A percentile compares a stretch with the other conserved stretches of the same genome.
phyloP scores from a whole-genome alignment of 2,329 filamentous ascomycete genomes.

The Exophiala mesophila region DNA sequence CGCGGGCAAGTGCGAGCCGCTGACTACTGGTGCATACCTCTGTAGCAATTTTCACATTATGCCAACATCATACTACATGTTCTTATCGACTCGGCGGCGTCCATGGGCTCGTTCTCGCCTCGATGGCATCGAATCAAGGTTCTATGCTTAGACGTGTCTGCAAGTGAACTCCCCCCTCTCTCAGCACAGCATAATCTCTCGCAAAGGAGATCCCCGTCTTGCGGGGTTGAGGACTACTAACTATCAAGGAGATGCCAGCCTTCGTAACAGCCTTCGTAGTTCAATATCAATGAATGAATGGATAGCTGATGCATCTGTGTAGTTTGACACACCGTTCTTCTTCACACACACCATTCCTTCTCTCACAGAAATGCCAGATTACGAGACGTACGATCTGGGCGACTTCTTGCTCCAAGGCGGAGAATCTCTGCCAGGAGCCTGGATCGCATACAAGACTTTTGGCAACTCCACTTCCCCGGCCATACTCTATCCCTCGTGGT shows the following conservation, averaged over 20 bases:
- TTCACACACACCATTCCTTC: slow-evolving; percentile 9
- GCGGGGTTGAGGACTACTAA: neutral
- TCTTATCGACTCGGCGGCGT: too few relatives aligned
- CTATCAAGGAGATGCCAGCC: neutral
- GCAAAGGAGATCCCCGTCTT: slow-evolving; percentile 5
- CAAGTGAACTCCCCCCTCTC: too few relatives aligned
- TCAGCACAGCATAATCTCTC: too few relatives aligned
- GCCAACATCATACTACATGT: too few relatives aligned
- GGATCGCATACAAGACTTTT: slow-evolving; percentile 72
- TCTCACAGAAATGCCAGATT: slow-evolving; percentile 31
- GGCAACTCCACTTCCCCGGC: slow-evolving; percentile 59
- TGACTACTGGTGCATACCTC: too few relatives aligned
- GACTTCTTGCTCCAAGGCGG: slow-evolving; percentile 65
- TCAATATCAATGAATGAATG: too few relatives aligned
- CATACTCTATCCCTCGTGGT: slow-evolving; percentile 75
- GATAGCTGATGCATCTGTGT: neutral
- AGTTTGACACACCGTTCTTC: neutral
- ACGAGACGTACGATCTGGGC: slow-evolving; percentile 55
- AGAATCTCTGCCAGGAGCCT: slow-evolving; percentile 56
- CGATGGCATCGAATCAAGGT: too few relatives aligned
- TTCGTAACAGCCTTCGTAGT: neutral
- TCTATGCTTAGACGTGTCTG: too few relatives aligned
- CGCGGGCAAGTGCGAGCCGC: too few relatives aligned
- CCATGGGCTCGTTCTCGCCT: too few relatives aligned
- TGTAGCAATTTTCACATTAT: too few relatives aligned